Conservation (phyloP, 225 moss, liverwort and hornwort species). For the Antitrichia curtipendula region DNA sequence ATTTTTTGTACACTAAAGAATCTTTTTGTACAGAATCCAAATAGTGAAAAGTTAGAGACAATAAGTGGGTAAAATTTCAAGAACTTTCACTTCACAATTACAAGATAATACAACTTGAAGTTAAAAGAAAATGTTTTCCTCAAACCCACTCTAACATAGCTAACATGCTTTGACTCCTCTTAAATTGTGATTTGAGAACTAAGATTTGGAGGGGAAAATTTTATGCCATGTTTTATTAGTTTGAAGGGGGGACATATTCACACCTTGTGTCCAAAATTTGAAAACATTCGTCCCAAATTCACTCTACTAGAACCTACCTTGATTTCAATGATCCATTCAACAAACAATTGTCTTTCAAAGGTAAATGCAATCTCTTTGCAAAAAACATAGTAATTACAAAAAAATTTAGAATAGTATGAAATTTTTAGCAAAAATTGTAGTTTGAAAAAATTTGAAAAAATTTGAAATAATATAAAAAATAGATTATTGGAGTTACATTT, state of each 20-base stretch:
- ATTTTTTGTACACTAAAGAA: not conserved
- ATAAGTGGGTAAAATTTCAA: no score
- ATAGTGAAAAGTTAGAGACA: not conserved
- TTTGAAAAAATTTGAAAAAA: not conserved
- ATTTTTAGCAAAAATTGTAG: not conserved
- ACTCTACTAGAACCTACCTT: not conserved
- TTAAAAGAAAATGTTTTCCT: not conserved
- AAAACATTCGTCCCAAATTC: not conserved
- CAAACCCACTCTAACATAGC: fast-evolving
- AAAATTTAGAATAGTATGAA: not conserved
- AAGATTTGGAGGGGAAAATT: not conserved
- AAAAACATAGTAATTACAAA: not conserved
- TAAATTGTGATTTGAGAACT: not conserved
- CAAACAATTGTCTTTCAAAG: not conserved
- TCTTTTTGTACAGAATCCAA: not conserved
- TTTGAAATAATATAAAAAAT: not conserved
- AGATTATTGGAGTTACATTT: not conserved
- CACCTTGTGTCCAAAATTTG: fast-evolving
- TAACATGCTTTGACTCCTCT: not conserved
- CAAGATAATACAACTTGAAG: not conserved
- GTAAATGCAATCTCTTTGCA: not conserved
- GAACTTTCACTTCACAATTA: not conserved
- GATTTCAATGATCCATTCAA: not conserved
- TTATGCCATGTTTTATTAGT: not conserved
- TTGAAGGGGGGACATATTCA: not conserved